These are phyloP conservation scores for Cyclostephanos tholiformis DNA, from an alignment of 108 stramenopile species.

Conservation along the genomic window DNA sequence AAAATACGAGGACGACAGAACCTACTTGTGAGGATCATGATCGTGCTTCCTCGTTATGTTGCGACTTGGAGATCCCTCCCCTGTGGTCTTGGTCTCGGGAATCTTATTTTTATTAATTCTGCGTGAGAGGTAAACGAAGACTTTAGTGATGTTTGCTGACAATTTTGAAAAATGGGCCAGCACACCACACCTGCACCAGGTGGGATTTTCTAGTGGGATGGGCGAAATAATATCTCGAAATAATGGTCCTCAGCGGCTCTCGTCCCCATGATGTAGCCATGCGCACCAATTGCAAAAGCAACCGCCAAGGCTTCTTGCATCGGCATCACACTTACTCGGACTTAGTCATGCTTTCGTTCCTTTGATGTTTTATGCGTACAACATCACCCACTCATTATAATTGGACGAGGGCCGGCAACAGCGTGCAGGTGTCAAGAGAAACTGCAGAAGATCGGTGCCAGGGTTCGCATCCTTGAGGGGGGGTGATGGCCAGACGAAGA, in stretches of 20 bases:
- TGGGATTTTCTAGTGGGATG: too few species aligned
- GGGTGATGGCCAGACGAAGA: too few species aligned
- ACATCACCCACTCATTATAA: too few species aligned
- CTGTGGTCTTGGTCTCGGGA: conserved; percentile 70
- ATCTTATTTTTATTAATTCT: conserved; percentile 51
- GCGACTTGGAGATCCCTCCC: conserved; percentile 69
- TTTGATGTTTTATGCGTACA: not conserved
- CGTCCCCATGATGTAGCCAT: not conserved
- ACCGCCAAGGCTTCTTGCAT: too few species aligned
- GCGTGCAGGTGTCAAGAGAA: too few species aligned
- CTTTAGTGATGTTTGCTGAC: not conserved
- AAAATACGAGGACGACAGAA: not conserved
- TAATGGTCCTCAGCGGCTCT: too few species aligned
- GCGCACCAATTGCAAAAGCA: not conserved
- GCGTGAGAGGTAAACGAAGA: not conserved
- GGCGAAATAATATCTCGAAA: too few species aligned
- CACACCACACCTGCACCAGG: too few species aligned
- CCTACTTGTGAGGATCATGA: conserved; percentile 64
- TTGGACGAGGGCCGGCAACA: too few species aligned
- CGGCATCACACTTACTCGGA: conserved; percentile 28
- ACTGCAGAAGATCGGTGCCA: too few species aligned
- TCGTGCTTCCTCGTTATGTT: conserved; percentile 81
- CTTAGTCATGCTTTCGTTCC: conserved; percentile 29
- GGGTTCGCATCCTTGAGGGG: too few species aligned
- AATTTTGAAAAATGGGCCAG: not conserved